Evolutionary conservation across 129 eudicot species (phyloP), one percentile per base, ranked within the genome.

Genomic region (Cynara cardunculus): DNA sequence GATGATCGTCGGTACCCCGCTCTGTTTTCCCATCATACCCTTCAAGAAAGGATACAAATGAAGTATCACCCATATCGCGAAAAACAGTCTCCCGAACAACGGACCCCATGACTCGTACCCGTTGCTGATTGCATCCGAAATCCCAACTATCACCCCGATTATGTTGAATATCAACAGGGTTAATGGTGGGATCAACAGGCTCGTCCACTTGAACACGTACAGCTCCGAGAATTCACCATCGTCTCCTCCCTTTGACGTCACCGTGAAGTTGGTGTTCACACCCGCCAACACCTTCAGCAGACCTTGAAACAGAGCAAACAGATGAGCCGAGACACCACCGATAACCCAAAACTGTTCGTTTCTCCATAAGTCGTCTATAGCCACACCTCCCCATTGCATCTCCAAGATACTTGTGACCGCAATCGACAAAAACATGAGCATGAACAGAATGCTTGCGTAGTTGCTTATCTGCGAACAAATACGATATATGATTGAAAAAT

Each of bases 331-430:
- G 1, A 79, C 89, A 3, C 97, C 97, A 68, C 94, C 94, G 13
- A 90, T 92, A 2, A 90, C 97, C 97, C 97, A 92, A 34, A 92
- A 92, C 71, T 92, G 97, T 79, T 92, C 94, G 75, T 92, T 90
- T 77, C 97, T 90, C 93, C 95, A 92, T 86, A 78, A 85, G 61
- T 92, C 95, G 25, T 92, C 97, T 1, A 92, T 85, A 13, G 77
- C 84, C 1, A 92, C 93, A 49, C 88, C 82, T 70, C 95, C 97
- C 95, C 97, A 90, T 84, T 88, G 95, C 84, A 92, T 92, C 65
- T 92, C 97, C 13, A 90, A 71, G 27, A 92, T 56, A 73, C 97
- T 90, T 0, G 95, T 92, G n/a, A 74, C 88, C 14, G 90, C 93
- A 71, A 92, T 92, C 18, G 92, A 90, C 46, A 90, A 74, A 30